Evolutionary conservation across 2,329 filamentous ascomycete genomes (phyloP), one percentile per base, ranked within the genome.

Genomic region (Nemania sp.): DNA sequence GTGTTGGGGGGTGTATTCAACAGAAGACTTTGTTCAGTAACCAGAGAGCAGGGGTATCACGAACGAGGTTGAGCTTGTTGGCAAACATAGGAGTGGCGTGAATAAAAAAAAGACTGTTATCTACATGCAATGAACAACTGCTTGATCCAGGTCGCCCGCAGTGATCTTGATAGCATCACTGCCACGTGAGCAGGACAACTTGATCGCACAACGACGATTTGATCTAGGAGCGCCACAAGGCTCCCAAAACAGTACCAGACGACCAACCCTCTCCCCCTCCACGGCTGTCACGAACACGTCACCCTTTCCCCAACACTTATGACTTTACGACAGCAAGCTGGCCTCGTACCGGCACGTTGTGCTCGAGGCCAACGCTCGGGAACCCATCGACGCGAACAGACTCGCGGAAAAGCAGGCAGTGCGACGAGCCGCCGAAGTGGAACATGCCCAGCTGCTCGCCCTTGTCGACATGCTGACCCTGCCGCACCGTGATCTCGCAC

Each of bases 381-480:
- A 72, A 72, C 0, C 55, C 60, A 1, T 69, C 67, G 10, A 86
- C 61, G 55, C 79, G 76, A 34, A 88, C 83, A 0, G 78, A 81
- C 64, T 82, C 79, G 25, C 83, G 75, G 75, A 92, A 91, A 2
- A 92, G 69, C 66, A 92, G 70, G 67, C 87, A 90, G 70, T 90
- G 86, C 1, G 85, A 86, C 6, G 83, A 88, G 0, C 90, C 90
- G n/a, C 90, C 90, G 71, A 88, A 92, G 70, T 92, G 90, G 74
- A 92, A 92, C 88, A 91, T 91, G 43, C 90, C 90, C 40, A 87
- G 79, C 76, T 91, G 77, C 4, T 91, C 83, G 1, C 90, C 90
- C 78, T 91, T 92, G 54, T 79, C 78, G 15, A 92, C 70, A 54
- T 81, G 80, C 71, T 91, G 81, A 0, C 88, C 89, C 69, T 87